Base-by-base conservation (phyloP, 2,329 filamentous ascomycete genomes). In the Venturia carpophila region DNA sequence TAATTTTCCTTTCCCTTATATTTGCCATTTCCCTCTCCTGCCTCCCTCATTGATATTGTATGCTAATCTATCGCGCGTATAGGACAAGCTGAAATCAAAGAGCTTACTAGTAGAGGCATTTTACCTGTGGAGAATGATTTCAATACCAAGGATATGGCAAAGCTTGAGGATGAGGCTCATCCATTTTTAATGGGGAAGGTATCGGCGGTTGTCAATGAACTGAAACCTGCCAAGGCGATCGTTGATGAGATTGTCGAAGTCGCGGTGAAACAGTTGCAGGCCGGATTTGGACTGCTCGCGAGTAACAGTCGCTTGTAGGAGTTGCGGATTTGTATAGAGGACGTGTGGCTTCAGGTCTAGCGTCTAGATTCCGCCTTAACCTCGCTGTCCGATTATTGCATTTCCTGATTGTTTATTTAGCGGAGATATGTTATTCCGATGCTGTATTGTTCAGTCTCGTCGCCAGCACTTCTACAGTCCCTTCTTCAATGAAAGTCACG, bases 101-200 rank as follows among this genome's bases (percentile, higher is more conserved):
- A 60, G 9, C 63, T 65, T 13, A 60, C 52, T 13, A 62, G 55
- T 34, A 62, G 27, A 52, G 63, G 63, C 13, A 62, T 65, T 15
- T 27, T 65, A 9, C 63, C 63, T 45, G 55, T 65, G 9, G 39
- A 56, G 63, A 41, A 65, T 55, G 63, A 65, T 41, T 65, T 65
- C 49, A 52, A 64, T 15, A 64, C 62, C 13, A 64, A 65, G 21
- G 42, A 63, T 27, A 42, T 63, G 41, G 13, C 55, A 17, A 43
- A 60, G 21, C 19, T 65, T 34, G 58, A 43, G 15, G 63, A 65
- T n/a, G 24, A 65, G 19, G 63, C 63, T 10, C 42, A 60, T 27
- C 63, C 63, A 5, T 60, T 65, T n/a, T 45, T 65, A n/a, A 65
- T 65, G 63, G 63, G 63, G 9, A 65, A 65, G 39, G 63, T 65